Evolutionary conservation across 129 eudicot genomes (phyloP).

Genomic region (Pittosporum tobira): DNA sequence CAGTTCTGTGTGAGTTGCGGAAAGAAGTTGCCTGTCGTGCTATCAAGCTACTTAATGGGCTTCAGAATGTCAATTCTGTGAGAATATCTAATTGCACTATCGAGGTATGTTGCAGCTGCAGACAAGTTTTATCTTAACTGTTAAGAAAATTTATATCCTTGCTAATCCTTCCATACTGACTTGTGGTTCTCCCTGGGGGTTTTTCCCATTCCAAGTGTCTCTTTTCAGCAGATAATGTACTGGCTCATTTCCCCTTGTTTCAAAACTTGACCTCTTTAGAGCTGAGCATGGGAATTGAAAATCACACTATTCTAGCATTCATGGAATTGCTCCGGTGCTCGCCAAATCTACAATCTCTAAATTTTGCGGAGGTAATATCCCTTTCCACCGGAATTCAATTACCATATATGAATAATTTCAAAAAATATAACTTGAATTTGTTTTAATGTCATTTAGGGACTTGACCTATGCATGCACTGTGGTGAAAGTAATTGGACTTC

Average conservation of each 20-base stretch:
- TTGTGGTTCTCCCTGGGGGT: neutral
- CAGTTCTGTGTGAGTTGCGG: slow-evolving; percentile 14
- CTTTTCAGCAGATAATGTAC: slow-evolving; percentile 20
- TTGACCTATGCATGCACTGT: slow-evolving; percentile 15
- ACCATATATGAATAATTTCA: neutral
- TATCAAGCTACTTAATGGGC: slow-evolving; percentile 27
- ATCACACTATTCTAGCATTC: slow-evolving; percentile 25
- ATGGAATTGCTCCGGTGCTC: slow-evolving; percentile 39
- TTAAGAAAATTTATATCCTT: neutral
- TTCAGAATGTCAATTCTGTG: slow-evolving; percentile 24
- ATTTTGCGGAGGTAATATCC: slow-evolving; percentile 39
- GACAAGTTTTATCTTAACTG: neutral
- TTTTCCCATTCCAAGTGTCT: slow-evolving; percentile 38
- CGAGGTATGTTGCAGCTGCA: slow-evolving; percentile 26
- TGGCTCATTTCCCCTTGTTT: slow-evolving; percentile 39
- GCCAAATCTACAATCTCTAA: slow-evolving; percentile 45
- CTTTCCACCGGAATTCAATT: slow-evolving; percentile 2
- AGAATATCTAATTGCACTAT: slow-evolving; percentile 32
- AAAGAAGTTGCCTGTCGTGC: slow-evolving; percentile 27
- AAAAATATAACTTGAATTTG: too few species aligned
- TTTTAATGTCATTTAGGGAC: slow-evolving; percentile 33
- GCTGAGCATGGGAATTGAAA: slow-evolving; percentile 36
- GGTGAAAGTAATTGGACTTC: slow-evolving; percentile 24
- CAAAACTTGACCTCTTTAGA: slow-evolving; percentile 45
- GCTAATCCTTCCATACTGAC: slow-evolving; percentile 9